Percentiles rank a stretch among this genome's conserved stretches.
phyloP scores from a whole-genome alignment of 257 asterid genomes.

The Cynanchum wilfordii region DNA sequence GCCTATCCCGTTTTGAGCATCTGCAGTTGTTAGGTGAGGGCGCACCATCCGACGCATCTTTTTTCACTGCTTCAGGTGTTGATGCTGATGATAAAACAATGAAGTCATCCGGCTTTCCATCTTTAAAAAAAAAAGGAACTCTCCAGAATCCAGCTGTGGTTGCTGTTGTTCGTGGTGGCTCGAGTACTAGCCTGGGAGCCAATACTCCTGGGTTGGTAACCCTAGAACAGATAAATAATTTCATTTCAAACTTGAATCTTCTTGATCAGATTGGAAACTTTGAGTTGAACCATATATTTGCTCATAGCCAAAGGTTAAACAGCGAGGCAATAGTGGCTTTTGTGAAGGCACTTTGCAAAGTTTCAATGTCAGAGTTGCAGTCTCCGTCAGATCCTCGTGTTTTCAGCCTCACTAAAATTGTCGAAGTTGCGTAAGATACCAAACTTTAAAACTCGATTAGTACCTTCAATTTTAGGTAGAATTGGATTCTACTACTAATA shows the following conservation, averaged over 20 bases:
- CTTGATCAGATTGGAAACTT: slow-evolving; percentile 96
- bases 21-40: slow-evolving; percentile 98
- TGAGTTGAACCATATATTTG: slow-evolving; percentile 94
- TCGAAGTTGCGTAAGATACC: slow-evolving; percentile 99
- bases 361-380: slow-evolving; percentile 94
- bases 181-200: slow-evolving; percentile 69
- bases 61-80: slow-evolving; percentile 51
- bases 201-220: slow-evolving; percentile 76
- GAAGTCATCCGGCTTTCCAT: slow-evolving; percentile 49
- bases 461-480: slow-evolving; percentile 6
- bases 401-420: slow-evolving; percentile 95
- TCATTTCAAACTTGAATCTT: slow-evolving; percentile 82
- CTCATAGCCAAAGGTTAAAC: slow-evolving; percentile 97
- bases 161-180: slow-evolving; percentile 99
- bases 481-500: neutral
- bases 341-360: slow-evolving; percentile 90
- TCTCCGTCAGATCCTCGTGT: slow-evolving; percentile 99
- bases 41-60: slow-evolving; percentile 91
- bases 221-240: slow-evolving; percentile 81
- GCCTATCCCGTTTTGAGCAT: slow-evolving; percentile 97
- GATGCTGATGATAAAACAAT: slow-evolving; percentile 58
- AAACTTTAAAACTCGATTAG: slow-evolving; percentile 28
- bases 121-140: slow-evolving; percentile 81
- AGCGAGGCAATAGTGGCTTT: slow-evolving; percentile 97
- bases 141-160: slow-evolving; percentile 88